A percentile compares a stretch with the other conserved stretches of the same genome.
Evolutionary conservation across 805 yeast species (phyloP).

Genomic region (Candida jianshihensis): DNA sequence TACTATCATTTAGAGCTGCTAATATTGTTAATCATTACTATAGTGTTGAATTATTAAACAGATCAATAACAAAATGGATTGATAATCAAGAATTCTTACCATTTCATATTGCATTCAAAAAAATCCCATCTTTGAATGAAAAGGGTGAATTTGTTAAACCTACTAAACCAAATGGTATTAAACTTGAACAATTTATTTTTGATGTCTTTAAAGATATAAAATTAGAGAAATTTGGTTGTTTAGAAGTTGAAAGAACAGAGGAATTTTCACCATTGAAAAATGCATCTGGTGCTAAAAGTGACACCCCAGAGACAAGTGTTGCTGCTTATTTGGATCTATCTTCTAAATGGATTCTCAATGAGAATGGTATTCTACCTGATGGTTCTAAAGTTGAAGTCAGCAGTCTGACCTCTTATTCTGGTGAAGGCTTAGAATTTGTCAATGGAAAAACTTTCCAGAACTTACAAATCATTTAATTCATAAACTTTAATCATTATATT

Average conservation of each 20-base stretch:
- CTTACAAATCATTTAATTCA: conserved; percentile 21
- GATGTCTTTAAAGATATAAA: conserved; percentile 85
- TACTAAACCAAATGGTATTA: conserved; percentile 79
- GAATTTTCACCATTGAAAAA: conserved; percentile 95
- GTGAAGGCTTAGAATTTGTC: conserved; percentile 59
- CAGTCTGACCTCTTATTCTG: conserved; percentile 66
- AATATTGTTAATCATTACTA: conserved; percentile 97
- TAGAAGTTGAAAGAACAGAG: conserved; percentile 78
- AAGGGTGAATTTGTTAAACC: conserved; percentile 52
- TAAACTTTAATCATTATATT: no score
- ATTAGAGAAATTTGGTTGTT: conserved; percentile 71
- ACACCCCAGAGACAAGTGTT: conserved; percentile 80
- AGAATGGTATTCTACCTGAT: conserved; percentile 56
- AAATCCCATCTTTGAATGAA: conserved; percentile 54
- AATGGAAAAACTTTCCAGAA: conserved; percentile 37
- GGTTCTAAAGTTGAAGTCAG: conserved; percentile 64
- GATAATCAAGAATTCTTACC: conserved; percentile 62
- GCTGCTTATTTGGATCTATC: conserved; percentile 57
- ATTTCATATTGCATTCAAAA: conserved; percentile 92
- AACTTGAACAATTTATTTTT: conserved; percentile 93
- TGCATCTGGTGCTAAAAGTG: conserved; percentile 74
- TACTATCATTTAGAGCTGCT: conserved; percentile 81
- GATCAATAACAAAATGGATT: conserved; percentile 64
- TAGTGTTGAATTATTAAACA: conserved; percentile 62
- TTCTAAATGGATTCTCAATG: conserved; percentile 61